phyloP scores from a whole-genome alignment of 257 asterid species.

The Mitragyna speciosa region DNA sequence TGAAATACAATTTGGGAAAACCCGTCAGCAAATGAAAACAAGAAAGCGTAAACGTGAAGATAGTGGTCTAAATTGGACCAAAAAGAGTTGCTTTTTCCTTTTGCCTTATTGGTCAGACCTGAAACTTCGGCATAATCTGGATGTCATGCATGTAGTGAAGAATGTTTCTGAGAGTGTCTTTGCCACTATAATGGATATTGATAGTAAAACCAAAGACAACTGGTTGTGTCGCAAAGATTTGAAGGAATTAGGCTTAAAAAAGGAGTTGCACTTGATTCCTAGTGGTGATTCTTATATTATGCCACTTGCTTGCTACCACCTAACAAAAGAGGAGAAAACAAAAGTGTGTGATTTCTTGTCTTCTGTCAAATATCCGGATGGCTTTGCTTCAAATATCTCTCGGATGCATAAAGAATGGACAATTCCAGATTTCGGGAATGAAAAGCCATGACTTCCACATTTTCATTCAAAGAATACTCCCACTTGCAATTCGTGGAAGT shows the following conservation, averaged over 20 bases:
- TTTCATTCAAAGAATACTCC: too few species aligned
- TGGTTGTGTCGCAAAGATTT: background rate
- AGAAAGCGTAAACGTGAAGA: too few species aligned
- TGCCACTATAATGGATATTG: background rate
- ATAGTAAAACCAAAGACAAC: background rate
- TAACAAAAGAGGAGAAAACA: background rate
- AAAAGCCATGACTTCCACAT: too few species aligned
- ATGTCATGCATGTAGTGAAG: background rate
- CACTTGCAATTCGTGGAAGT: too few species aligned
- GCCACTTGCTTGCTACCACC: background rate
- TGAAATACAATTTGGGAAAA: constrained; percentile 2
- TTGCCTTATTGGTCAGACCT: background rate
- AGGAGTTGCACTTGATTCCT: background rate
- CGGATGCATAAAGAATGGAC: background rate
- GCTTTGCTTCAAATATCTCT: background rate
- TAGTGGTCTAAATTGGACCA: background rate
- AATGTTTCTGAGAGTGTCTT: background rate
- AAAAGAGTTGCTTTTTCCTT: background rate
- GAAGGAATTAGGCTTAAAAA: background rate
- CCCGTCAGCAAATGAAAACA: background rate
- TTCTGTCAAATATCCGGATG: background rate
- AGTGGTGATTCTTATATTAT: background rate
- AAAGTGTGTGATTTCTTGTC: background rate
- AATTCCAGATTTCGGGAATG: background rate
- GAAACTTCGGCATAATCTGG: background rate